Percentiles rank a stretch among this genome's conserved stretches.
phyloP scores from a whole-genome alignment of 2,329 filamentous ascomycete genomes.

The Aspergillus brasiliensis region DNA sequence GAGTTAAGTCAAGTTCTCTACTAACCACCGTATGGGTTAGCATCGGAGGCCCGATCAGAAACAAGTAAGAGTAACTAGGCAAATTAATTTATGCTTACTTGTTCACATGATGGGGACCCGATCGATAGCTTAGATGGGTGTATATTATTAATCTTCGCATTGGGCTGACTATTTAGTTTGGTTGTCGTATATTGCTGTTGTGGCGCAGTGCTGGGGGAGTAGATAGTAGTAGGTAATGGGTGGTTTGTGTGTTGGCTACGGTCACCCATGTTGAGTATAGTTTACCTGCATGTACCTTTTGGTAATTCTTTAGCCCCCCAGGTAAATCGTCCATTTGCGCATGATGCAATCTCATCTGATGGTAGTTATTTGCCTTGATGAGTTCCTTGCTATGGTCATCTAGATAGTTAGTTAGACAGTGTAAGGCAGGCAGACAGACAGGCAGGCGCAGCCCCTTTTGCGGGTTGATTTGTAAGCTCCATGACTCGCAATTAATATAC shows the following conservation, averaged over 20 bases:
- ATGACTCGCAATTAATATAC: constrained; percentile 1
- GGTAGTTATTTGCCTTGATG: neutral
- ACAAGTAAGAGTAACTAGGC: neutral
- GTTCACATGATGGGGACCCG: neutral
- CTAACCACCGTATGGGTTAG: neutral
- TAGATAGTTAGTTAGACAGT: neutral
- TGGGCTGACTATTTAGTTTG: neutral
- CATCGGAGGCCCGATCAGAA: neutral
- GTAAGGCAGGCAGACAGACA: neutral
- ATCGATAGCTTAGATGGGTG: neutral
- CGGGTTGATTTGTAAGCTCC: neutral
- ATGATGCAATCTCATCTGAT: neutral
- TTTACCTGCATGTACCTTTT: too few relatives aligned
- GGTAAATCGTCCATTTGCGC: neutral
- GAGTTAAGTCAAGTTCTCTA: neutral
- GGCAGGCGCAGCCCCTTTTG: neutral
- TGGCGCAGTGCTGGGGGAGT: neutral
- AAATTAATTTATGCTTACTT: constrained; percentile 1
- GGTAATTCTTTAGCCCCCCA: neutral
- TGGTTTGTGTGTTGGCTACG: too few relatives aligned
- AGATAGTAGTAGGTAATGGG: neutral
- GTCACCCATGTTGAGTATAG: too few relatives aligned
- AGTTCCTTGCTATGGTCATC: neutral
- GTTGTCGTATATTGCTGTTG: neutral
- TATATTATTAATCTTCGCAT: neutral